Percentiles rank a stretch among this genome's conserved stretches.
phyloP scores from a whole-genome alignment of 495 filamentous ascomycete species.

The Hamigera avellanea region DNA sequence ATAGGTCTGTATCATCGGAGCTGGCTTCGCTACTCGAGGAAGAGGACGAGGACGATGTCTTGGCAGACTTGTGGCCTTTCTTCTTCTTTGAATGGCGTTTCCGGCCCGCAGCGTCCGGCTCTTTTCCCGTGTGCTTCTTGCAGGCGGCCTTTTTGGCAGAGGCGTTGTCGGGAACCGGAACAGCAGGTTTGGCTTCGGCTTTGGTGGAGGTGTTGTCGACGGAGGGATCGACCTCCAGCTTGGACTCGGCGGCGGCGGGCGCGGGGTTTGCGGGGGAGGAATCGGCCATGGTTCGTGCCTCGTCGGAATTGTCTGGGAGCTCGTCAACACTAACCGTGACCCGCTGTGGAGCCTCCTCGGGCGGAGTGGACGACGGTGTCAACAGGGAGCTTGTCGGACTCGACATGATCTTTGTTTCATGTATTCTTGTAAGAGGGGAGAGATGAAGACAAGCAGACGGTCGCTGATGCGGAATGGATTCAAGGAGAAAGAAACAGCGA shows the following conservation, averaged over 20 bases:
- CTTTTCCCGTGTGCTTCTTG: conserved; percentile 27
- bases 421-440: too few species aligned
- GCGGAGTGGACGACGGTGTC: conserved; percentile 7
- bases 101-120: conserved; percentile 10
- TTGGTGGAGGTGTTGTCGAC: conserved; percentile 19
- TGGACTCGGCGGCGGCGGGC: conserved; percentile 9
- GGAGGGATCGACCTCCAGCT: conserved; percentile 18
- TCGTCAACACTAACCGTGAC: conserved; percentile 4
- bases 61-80: conserved; percentile 16
- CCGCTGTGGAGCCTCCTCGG: conserved; percentile 12
- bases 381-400: not conserved
- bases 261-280: conserved; percentile 5
- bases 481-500: too few species aligned
- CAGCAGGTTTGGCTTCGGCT: conserved; percentile 13
- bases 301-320: not conserved
- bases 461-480: too few species aligned
- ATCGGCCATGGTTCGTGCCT: conserved; percentile 19
- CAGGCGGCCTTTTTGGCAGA: conserved; percentile 19
- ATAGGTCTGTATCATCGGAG: conserved; percentile 12
- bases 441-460: too few species aligned
- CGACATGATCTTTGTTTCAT: not conserved
- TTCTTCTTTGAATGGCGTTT: conserved; percentile 19
- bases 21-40: conserved; percentile 10
- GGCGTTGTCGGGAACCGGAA: conserved; percentile 9
- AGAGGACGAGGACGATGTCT: conserved; percentile 14